Evolutionary conservation across 495 filamentous ascomycete genomes (phyloP).

Genomic region (Physcia stellaris): DNA sequence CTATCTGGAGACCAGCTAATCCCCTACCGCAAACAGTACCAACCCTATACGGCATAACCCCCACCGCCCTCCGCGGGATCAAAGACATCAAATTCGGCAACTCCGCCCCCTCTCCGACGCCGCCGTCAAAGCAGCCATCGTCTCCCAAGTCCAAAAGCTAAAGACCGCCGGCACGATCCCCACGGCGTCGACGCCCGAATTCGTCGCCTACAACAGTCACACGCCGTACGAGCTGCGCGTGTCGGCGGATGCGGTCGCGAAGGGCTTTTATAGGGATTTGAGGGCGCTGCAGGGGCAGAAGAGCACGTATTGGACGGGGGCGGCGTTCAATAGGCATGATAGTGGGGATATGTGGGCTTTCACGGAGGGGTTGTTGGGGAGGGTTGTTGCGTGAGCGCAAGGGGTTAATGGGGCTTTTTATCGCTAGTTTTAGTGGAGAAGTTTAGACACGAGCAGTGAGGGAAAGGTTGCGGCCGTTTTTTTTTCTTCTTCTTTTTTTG

Average conservation of each 20-base stretch:
- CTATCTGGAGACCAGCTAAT: too few species aligned
- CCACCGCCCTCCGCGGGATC: constrained; percentile 9
- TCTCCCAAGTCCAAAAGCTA: constrained; percentile 6
- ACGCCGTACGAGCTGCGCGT: constrained; percentile 22
- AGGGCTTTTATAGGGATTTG: constrained; percentile 35
- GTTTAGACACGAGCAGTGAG: too few species aligned
- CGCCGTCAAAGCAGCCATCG: constrained; percentile 10
- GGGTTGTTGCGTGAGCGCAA: too few species aligned
- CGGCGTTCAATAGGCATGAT: constrained; percentile 22
- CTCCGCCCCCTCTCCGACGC: constrained; percentile 3
- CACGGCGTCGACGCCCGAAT: constrained; percentile 8
- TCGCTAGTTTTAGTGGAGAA: too few species aligned
- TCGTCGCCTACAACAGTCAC: constrained; percentile 16
- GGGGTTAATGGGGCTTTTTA: too few species aligned
- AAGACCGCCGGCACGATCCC: constrained; percentile 9
- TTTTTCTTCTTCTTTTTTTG: too few species aligned
- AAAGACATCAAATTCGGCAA: background rate
- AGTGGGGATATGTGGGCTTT: constrained; percentile 23
- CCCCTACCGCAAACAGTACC: too few species aligned
- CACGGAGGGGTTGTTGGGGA: constrained; percentile 8
- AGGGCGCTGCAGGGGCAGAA: constrained; percentile 38
- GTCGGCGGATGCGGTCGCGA: constrained; percentile 20
- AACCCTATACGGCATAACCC: constrained; percentile 12
- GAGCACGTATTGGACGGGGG: constrained; percentile 40
- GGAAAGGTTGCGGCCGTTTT: too few species aligned